phyloP scores from a whole-genome alignment of 1,284 basidiomycete genomes.

The Fistulina hepatica region DNA sequence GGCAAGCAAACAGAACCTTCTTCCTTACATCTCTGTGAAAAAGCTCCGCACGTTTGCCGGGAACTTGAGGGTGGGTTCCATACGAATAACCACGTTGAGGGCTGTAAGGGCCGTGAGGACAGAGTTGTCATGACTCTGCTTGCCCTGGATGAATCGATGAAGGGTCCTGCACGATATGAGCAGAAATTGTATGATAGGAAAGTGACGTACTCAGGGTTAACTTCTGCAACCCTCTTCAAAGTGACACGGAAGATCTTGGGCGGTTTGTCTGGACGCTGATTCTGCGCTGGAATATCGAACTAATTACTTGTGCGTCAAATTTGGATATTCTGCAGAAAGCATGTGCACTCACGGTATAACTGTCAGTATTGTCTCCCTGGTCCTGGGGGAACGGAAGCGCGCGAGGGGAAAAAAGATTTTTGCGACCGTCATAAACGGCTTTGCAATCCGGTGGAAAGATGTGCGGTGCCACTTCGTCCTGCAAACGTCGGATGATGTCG shows the following conservation, averaged over 20 bases:
- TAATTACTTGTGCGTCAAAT: too few species aligned
- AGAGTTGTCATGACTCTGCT: constrained; percentile 43
- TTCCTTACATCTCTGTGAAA: constrained; percentile 39
- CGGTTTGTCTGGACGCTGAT: constrained; percentile 21
- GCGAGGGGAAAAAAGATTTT: constrained; percentile 57
- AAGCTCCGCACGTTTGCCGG: constrained; percentile 53
- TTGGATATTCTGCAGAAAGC: too few species aligned
- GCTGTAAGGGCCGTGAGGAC: constrained; percentile 54
- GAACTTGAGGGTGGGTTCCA: constrained; percentile 45
- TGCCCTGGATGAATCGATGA: constrained; percentile 39
- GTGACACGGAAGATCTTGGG: constrained; percentile 42
- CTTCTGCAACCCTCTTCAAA: constrained; percentile 41
- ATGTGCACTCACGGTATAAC: too few species aligned
- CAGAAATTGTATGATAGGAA: background rate
- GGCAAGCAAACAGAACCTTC: constrained; percentile 13
- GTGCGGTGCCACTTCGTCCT: constrained; percentile 40
- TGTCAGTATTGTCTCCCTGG: too few species aligned
- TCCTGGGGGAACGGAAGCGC: constrained; percentile 40
- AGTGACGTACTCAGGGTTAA: constrained; percentile 47
- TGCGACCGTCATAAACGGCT: constrained; percentile 65
- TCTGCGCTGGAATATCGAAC: too few species aligned
- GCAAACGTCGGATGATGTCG: constrained; percentile 51
- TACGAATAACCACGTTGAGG: constrained; percentile 49
- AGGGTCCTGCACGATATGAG: constrained; percentile 30
- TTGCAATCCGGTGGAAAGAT: constrained; percentile 49